A percentile compares a stretch with the other conserved stretches of the same genome.
phyloP scores from a whole-genome alignment of 345 rosid species.

The Salix udensis region DNA sequence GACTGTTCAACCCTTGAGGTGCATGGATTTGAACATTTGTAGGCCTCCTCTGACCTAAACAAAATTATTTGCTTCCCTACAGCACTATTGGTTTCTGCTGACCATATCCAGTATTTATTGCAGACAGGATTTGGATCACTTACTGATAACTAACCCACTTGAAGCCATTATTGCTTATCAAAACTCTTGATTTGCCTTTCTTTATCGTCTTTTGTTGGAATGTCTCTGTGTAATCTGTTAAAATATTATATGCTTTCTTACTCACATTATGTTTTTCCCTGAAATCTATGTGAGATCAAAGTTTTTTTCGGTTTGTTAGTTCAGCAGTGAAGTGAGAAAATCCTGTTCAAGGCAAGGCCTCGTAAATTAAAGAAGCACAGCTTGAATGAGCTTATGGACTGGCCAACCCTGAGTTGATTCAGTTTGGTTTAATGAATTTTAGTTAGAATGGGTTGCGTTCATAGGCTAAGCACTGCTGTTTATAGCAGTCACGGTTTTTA shows the following conservation, averaged over 20 bases:
- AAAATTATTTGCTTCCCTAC: too few relatives aligned
- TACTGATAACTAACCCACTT: too few relatives aligned
- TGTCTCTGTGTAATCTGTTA: not conserved
- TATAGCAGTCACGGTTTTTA: not conserved
- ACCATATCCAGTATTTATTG: too few relatives aligned
- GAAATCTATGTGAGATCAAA: not conserved
- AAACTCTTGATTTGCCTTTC: not conserved
- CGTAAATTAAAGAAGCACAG: not conserved
- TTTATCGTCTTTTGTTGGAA: not conserved
- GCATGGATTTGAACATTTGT: not conserved
- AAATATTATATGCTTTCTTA: not conserved
- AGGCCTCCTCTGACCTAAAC: not conserved
- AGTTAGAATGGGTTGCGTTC: not conserved
- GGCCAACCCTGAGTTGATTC: not conserved
- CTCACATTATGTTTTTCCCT: not conserved
- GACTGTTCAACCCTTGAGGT: not conserved
- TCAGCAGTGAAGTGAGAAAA: not conserved
- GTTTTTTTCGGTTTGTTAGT: not conserved
- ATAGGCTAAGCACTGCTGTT: conserved; percentile 1
- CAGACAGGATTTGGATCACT: too few relatives aligned
- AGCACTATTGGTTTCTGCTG: too few relatives aligned
- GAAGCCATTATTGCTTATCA: not conserved
- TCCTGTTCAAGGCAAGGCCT: conserved; percentile 1
- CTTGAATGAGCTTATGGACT: not conserved
- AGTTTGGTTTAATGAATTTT: not conserved